Evolutionary conservation across 148 eudicot species (phyloP), one percentile per base, ranked within the genome.

Genomic region (Vaccinium myrtillus): DNA sequence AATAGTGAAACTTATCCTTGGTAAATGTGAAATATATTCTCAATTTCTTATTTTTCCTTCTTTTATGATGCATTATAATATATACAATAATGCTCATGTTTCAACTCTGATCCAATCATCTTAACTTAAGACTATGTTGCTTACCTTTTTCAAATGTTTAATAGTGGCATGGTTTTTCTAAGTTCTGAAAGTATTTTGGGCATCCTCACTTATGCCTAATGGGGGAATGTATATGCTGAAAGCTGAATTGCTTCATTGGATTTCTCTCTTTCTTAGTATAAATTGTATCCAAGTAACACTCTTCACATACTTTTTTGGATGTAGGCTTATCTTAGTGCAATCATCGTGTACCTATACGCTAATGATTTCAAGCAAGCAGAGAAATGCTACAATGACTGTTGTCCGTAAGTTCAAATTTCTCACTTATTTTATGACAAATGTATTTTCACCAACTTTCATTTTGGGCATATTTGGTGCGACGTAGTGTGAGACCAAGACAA

Each of bases 241-340:
- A 83, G 32, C 53, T 56, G 65, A 23, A 15, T 77, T 30, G 3
- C 75, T 7, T 77, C n/a, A 46, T 77, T 18, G 61, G 46, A 46
- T 61, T 25, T 23, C 36, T 82, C 71, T 19, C 18, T 56, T 7
- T 43, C 21, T n/a, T 61, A 23, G 18, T 51, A 49, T 19, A 56
- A 50, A 39, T 7, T 3, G 59, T 73, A 15, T 80, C 69, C 23
- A 50, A 70, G 75, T 75, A 32, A 51, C 69, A 54, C 32, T 79
- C 36, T 84, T 73, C 48, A 56, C 1, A 11, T 25, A 27, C 27
- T 32, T 48, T 84, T 36, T 67, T 79, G 79, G 77, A 30, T 87
- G 84, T 21, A 92, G 95, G 98, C 95, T 74, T 95, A 95, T 89
- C 91, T 95, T 39, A 90, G 97, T 91, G 98, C 98, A 53, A 93